Percentiles rank a stretch among this genome's conserved stretches.
Conservation (phyloP, 352 stramenopile genomes). For the Pythium monospermum region DNA sequence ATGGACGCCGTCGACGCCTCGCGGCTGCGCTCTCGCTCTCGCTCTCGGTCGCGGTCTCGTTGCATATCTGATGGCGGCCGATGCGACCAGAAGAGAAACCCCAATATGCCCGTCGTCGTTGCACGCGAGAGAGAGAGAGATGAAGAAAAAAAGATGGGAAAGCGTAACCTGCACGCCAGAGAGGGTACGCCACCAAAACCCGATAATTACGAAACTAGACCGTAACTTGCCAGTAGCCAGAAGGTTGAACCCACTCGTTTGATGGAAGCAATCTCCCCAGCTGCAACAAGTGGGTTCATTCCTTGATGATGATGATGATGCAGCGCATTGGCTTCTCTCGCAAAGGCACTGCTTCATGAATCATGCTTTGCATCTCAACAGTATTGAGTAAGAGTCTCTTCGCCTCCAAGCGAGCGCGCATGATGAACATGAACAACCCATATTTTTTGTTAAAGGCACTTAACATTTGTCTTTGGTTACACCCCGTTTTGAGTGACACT, state of each 20-base stretch:
- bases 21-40: constrained; percentile 6
- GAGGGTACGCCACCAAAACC: neutral
- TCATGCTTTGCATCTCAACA: neutral
- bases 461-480: too few relatives aligned
- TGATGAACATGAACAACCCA: too few relatives aligned
- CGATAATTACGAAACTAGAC: neutral
- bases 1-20: constrained; percentile 15
- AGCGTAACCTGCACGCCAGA: neutral
- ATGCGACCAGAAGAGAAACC: too few relatives aligned
- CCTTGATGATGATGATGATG: neutral
- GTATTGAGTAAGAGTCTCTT: neutral
- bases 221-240: too few relatives aligned
- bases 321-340: neutral
- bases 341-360: neutral
- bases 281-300: neutral
- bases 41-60: neutral
- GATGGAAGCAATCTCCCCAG: too few relatives aligned
- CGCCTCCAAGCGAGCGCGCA: too few relatives aligned
- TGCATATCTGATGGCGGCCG: neutral
- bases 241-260: too few relatives aligned
- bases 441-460: constrained; percentile 17
- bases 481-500: neutral
- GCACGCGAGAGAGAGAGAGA: neutral
- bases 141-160: constrained; percentile 2
- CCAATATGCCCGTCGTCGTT: neutral